Percentiles rank a stretch among this genome's conserved stretches.
phyloP scores from a whole-genome alignment of 2,329 filamentous ascomycete genomes.

The Exophiala spinifera region DNA sequence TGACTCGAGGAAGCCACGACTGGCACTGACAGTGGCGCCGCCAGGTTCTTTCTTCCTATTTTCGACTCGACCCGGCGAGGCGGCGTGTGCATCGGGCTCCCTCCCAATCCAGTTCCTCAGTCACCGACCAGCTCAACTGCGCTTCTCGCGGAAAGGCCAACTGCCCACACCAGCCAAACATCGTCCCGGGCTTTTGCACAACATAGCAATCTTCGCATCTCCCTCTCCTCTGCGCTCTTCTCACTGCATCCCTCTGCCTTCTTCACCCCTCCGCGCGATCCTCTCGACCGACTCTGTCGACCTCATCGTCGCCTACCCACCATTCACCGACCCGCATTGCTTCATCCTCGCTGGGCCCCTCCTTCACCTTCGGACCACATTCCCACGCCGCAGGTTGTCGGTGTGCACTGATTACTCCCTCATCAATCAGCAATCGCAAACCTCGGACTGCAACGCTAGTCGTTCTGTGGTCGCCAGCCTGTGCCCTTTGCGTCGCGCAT shows the following conservation, averaged over 20 bases:
- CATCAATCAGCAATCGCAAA: neutral
- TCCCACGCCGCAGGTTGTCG: neutral
- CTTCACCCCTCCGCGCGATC: neutral
- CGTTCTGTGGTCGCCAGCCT: neutral
- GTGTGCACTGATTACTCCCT: neutral
- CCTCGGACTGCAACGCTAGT: neutral
- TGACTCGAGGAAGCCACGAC: neutral
- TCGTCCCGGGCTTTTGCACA: too few species aligned
- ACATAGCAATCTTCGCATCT: neutral
- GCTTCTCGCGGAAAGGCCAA: conserved; percentile 6
- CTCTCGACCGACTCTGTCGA: neutral
- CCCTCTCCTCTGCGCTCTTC: neutral
- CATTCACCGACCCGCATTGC: neutral
- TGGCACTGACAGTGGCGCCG: conserved; percentile 4
- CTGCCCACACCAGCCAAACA: neutral
- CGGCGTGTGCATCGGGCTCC: conserved; percentile 5
- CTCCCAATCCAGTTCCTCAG: too few species aligned
- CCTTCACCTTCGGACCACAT: conserved; percentile 2
- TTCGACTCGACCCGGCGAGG: conserved; percentile 1
- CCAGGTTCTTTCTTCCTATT: neutral
- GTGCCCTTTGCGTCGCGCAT: neutral
- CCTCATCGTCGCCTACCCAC: neutral
- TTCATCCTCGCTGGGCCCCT: neutral
- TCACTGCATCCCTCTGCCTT: neutral
- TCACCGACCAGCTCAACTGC: conserved; percentile 1